These are phyloP conservation scores for Aspergillus tubingensis DNA, from an alignment of 2,329 filamentous ascomycete species.

Conservation along the genomic window DNA sequence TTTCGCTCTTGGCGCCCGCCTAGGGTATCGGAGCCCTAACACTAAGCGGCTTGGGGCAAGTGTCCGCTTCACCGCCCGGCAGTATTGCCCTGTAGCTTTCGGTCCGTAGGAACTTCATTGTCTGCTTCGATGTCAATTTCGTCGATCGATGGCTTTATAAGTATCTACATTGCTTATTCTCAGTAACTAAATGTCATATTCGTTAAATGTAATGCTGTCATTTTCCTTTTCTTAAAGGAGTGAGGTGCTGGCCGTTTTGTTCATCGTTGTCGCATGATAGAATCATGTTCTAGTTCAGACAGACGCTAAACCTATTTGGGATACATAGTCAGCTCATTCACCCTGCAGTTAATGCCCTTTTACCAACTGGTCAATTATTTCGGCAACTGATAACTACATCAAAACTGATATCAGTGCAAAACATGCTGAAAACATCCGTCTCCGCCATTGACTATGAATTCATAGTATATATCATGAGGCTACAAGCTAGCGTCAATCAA, in stretches of 20 bases:
- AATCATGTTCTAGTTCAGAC: neutral
- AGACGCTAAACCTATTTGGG: neutral
- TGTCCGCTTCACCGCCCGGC: conserved; percentile 21
- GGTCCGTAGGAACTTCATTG: neutral
- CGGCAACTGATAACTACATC: neutral
- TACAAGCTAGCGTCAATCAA: too few relatives aligned
- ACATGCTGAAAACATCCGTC: too few relatives aligned
- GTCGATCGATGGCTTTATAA: neutral
- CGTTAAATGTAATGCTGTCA: neutral
- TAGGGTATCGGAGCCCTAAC: conserved; percentile 47
- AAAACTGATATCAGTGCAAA: too few relatives aligned
- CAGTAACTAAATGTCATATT: neutral
- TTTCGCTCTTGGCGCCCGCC: conserved; percentile 42
- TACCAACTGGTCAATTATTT: neutral
- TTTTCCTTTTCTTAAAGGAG: neutral
- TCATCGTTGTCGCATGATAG: neutral
- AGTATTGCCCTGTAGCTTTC: conserved; percentile 6
- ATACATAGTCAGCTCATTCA: neutral
- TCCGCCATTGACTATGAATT: too few relatives aligned
- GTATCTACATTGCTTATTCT: neutral
- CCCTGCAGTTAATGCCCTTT: neutral
- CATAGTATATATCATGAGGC: neutral
- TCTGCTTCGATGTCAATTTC: neutral
- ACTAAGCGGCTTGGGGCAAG: conserved; percentile 31
- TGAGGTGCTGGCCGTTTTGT: neutral